These are phyloP conservation scores for Oenanthe sinensis DNA, from an alignment of 129 eudicot genomes.

Conservation along the genomic window DNA sequence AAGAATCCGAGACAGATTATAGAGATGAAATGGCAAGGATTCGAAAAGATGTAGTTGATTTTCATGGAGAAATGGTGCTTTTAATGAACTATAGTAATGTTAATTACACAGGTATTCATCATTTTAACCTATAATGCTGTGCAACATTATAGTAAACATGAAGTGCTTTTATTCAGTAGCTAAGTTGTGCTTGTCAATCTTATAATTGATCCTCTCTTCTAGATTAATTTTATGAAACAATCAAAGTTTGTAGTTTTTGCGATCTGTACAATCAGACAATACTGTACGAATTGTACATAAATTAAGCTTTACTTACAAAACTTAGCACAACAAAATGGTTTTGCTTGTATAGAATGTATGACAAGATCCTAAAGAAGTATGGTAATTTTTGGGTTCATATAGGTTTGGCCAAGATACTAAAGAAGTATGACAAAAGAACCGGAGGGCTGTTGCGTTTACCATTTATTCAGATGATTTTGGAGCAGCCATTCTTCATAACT, in stretches of 20 bases:
- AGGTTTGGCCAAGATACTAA: slow-evolving; percentile 87
- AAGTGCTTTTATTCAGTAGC: no score
- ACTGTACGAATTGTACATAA: no score
- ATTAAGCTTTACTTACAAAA: no score
- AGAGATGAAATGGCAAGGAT: slow-evolving; percentile 56
- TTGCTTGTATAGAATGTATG: not conserved
- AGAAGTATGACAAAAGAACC: slow-evolving; percentile 85
- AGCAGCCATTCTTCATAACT: slow-evolving; percentile 84
- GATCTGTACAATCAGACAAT: not conserved
- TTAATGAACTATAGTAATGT: slow-evolving; percentile 72
- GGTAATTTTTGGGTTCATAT: not conserved
- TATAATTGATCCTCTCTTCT: not conserved
- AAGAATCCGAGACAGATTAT: slow-evolving; percentile 35
- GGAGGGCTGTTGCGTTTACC: slow-evolving; percentile 67
- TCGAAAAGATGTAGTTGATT: slow-evolving; percentile 74
- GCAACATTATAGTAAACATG: no score
- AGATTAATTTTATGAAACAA: not conserved
- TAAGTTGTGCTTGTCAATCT: no score
- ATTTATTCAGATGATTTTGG: slow-evolving; percentile 58
- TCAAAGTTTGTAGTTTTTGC: not conserved
- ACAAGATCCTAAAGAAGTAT: not conserved
- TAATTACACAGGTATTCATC: slow-evolving; percentile 65
- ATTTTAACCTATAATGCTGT: not conserved
- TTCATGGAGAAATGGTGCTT: slow-evolving; percentile 98
- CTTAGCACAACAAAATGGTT: no score